These are phyloP conservation scores for Ascosphaera pollenicola DNA, from an alignment of 2,329 filamentous ascomycete genomes.

Conservation along the genomic window DNA sequence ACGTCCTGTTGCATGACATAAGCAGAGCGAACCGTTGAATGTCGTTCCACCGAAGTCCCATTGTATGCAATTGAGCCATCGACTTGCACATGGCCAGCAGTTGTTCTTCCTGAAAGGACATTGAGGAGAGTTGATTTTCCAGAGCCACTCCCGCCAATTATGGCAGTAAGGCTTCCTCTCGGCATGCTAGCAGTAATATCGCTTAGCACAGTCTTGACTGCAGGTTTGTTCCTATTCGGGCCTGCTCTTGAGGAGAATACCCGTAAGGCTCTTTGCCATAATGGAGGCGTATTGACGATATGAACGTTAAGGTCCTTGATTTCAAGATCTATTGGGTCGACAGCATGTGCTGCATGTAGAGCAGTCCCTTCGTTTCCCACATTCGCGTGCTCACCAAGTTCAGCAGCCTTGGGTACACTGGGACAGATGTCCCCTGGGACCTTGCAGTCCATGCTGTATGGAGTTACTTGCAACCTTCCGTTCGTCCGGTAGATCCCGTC, in stretches of 20 bases:
- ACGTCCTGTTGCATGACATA: constrained; percentile 54
- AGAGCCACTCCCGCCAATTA: constrained; percentile 52
- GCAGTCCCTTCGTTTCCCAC: background rate
- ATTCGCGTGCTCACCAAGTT: no score
- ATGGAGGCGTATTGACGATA: constrained; percentile 12
- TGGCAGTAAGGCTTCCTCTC: constrained; percentile 47
- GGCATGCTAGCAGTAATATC: constrained; percentile 41
- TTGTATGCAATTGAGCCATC: constrained; percentile 41
- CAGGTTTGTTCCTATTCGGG: constrained; percentile 7
- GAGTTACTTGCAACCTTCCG: no score
- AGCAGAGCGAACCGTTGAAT: constrained; percentile 25
- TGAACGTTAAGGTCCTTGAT: constrained; percentile 14
- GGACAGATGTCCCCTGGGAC: no score
- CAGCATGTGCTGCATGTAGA: constrained; percentile 10
- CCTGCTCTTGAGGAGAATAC: constrained; percentile 11
- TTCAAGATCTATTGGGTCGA: constrained; percentile 18
- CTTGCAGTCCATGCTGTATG: no score
- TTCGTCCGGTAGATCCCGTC: constrained; percentile 14
- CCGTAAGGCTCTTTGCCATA: constrained; percentile 13
- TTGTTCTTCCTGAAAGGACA: constrained; percentile 45
- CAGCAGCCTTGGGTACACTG: no score
- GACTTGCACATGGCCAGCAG: constrained; percentile 28
- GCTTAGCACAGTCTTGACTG: constrained; percentile 31
- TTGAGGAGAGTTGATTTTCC: constrained; percentile 55
- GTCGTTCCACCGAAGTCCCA: constrained; percentile 21